phyloP scores from a whole-genome alignment of 306 rosid species.

The Malus fusca region DNA sequence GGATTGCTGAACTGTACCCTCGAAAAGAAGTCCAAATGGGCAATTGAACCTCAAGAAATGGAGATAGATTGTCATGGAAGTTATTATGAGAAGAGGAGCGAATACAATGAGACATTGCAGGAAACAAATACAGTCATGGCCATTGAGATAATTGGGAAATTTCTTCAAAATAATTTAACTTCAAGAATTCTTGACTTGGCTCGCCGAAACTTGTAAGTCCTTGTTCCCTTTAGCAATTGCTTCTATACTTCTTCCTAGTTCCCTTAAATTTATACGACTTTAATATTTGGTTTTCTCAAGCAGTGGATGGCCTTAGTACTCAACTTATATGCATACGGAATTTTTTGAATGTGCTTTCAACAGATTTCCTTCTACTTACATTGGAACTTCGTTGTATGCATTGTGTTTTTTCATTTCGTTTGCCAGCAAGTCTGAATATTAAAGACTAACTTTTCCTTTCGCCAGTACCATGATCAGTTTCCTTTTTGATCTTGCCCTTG shows the following conservation, averaged over 20 bases:
- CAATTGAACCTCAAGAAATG: slow-evolving; percentile 56
- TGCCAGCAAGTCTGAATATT: background rate
- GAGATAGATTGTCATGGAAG: slow-evolving; percentile 50
- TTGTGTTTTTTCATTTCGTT: background rate
- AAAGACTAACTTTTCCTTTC: background rate
- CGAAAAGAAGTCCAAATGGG: slow-evolving; percentile 72
- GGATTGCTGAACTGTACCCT: slow-evolving; percentile 59
- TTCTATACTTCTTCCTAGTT: background rate
- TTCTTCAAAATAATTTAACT: slow-evolving; percentile 58
- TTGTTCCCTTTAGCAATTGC: slow-evolving; percentile 1
- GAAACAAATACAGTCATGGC: slow-evolving; percentile 58
- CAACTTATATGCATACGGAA: background rate
- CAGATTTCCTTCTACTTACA: background rate
- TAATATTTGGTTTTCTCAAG: background rate
- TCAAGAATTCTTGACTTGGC: slow-evolving; percentile 74
- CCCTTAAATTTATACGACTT: background rate
- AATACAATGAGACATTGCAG: slow-evolving; percentile 45
- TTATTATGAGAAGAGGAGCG: slow-evolving; percentile 46
- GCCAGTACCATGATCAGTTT: background rate
- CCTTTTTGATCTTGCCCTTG: background rate
- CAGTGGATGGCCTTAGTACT: background rate
- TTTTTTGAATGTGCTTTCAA: background rate
- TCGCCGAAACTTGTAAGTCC: slow-evolving; percentile 62
- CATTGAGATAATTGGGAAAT: slow-evolving; percentile 70
- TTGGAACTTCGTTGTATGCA: background rate